Evolutionary conservation across 331 rosid genomes (phyloP).

Genomic region (Malus hybrid): DNA sequence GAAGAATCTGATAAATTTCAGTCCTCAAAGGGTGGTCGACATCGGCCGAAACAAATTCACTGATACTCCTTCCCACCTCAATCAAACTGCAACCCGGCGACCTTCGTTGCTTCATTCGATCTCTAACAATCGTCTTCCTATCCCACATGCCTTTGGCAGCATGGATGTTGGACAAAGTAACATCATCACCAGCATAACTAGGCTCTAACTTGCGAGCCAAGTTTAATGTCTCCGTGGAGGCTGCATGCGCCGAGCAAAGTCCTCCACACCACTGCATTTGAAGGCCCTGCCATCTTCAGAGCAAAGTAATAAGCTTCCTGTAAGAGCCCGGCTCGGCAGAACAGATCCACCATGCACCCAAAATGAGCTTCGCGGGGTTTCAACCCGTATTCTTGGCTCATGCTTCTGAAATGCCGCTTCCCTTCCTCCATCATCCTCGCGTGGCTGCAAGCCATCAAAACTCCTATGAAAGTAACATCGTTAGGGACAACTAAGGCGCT

Average conservation of each 20-base stretch:
- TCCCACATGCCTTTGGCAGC: conserved; percentile 60
- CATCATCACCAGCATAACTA: conserved; percentile 40
- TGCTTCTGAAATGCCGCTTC: conserved; percentile 41
- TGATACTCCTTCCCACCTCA: conserved; percentile 31
- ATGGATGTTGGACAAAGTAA: conserved; percentile 52
- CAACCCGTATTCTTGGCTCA: conserved; percentile 41
- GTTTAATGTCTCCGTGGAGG: conserved; percentile 39
- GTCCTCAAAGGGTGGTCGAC: conserved; percentile 25
- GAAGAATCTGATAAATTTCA: conserved; percentile 28
- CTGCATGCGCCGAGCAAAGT: conserved; percentile 51
- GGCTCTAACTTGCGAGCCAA: conserved; percentile 50
- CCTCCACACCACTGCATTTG: conserved; percentile 54
- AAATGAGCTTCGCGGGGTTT: conserved; percentile 47
- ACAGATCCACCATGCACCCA: conserved; percentile 71
- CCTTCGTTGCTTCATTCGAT: conserved; percentile 32
- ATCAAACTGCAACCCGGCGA: conserved; percentile 50
- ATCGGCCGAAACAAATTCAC: conserved; percentile 31
- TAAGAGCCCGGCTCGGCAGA: conserved; percentile 46
- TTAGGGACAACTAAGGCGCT: conserved; percentile 23
- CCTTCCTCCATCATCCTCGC: conserved; percentile 62
- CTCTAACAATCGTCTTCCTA: conserved; percentile 35
- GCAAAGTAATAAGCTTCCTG: conserved; percentile 46
- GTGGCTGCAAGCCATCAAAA: conserved; percentile 70
- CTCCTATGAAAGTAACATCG: conserved; percentile 58
- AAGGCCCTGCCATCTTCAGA: conserved; percentile 20